Evolutionary conservation across 2,329 filamentous ascomycete species (phyloP).

Genomic region (Calonectria pseudoturangicola): DNA sequence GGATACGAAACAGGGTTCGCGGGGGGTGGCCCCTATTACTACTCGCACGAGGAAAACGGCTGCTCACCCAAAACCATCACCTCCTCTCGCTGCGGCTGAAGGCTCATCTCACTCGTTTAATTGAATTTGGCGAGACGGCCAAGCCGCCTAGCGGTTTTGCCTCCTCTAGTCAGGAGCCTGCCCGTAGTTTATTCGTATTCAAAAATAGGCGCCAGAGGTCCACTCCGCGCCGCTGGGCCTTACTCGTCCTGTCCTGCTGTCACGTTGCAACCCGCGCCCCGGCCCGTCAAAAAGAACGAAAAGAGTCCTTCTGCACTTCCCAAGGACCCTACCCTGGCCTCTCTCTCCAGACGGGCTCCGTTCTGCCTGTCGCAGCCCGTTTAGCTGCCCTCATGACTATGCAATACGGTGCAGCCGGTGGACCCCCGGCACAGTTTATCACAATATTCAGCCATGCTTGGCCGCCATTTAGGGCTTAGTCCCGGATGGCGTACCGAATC

Average conservation of each 20-base stretch:
- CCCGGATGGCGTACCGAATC: constrained; percentile 22
- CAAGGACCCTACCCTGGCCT: background rate
- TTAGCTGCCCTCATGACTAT: background rate
- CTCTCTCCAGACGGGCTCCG: background rate
- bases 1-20: constrained; percentile 31
- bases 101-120: constrained; percentile 9
- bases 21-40: constrained; percentile 6
- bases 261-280: constrained; percentile 20
- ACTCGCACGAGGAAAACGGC: constrained; percentile 2
- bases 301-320: background rate
- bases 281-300: background rate
- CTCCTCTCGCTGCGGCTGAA: constrained; percentile 25
- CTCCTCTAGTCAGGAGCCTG: background rate
- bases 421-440: constrained; percentile 21
- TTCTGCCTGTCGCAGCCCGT: background rate
- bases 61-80: background rate
- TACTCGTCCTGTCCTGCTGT: constrained; percentile 11
- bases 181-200: constrained; percentile 30
- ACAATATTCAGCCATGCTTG: constrained; percentile 16
- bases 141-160: background rate
- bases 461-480: constrained; percentile 30
- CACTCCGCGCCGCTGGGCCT: background rate
- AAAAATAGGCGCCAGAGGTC: constrained; percentile 33
- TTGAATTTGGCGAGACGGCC: constrained; percentile 12
- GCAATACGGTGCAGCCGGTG: constrained; percentile 4